A percentile compares a stretch with the other conserved stretches of the same genome.
Conservation (phyloP, 306 rosid species). For the Inga oerstediana region DNA sequence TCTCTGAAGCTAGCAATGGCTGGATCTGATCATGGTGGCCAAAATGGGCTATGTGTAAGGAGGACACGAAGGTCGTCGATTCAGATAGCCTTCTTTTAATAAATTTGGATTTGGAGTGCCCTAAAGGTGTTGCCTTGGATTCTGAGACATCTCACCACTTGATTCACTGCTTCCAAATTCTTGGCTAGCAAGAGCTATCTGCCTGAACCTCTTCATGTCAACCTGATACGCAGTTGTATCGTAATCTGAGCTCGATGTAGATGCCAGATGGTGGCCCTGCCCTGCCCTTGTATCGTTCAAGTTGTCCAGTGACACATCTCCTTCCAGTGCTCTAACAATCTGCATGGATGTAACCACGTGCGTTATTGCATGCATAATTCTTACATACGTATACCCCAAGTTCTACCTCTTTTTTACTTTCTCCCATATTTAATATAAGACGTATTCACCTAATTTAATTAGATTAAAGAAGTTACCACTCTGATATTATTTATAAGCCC, state of each 20-base stretch:
- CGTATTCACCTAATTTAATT: no score
- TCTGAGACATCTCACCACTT: slow-evolving; percentile 33
- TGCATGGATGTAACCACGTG: slow-evolving; percentile 1
- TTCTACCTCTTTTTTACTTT: neutral
- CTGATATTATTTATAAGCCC: no score
- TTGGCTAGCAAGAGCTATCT: slow-evolving; percentile 50
- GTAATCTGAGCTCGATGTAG: slow-evolving; percentile 55
- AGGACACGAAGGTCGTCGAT: neutral
- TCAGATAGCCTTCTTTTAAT: neutral
- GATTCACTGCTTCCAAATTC: slow-evolving; percentile 57
- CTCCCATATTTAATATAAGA: no score
- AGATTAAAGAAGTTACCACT: no score
- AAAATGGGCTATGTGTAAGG: neutral
- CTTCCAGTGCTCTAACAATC: slow-evolving; percentile 90
- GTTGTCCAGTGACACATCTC: slow-evolving; percentile 76
- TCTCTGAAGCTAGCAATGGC: neutral
- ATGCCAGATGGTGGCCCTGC: slow-evolving; percentile 18
- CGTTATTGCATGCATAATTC: neutral
- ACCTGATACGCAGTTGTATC: slow-evolving; percentile 59
- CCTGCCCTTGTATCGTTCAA: slow-evolving; percentile 58
- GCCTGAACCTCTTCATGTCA: slow-evolving; percentile 69
- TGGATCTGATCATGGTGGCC: neutral
- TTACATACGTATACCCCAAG: neutral
- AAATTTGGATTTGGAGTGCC: neutral
- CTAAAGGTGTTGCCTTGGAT: neutral